phyloP scores from a whole-genome alignment of 768 basidiomycete genomes.

The Megacollybia marginata region DNA sequence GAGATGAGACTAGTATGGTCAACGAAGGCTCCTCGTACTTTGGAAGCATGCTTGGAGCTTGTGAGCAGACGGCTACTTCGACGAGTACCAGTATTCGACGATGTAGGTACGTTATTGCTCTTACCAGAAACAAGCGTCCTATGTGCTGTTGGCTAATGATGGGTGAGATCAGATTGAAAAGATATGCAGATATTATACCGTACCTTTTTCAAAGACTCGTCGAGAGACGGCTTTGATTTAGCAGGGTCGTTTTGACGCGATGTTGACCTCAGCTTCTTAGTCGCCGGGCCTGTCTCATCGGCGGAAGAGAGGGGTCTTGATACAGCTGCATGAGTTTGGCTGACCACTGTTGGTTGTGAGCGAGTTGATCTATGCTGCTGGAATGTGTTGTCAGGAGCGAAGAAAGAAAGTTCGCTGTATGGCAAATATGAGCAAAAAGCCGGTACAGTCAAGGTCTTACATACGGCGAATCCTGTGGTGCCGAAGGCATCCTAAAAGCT shows the following conservation, averaged over 20 bases:
- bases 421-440: slow-evolving; percentile 6
- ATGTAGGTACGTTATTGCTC: slow-evolving; percentile 43
- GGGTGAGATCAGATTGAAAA: background rate
- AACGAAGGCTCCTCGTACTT: slow-evolving; percentile 31
- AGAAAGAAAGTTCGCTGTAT: slow-evolving; percentile 51
- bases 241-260: slow-evolving; percentile 43
- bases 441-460: slow-evolving; percentile 4
- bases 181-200: slow-evolving; percentile 30
- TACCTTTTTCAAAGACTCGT: slow-evolving; percentile 82
- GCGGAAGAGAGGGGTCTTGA: slow-evolving; percentile 74
- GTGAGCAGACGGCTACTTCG: slow-evolving; percentile 67
- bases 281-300: slow-evolving; percentile 73
- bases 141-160: slow-evolving; percentile 57
- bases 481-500: slow-evolving; percentile 48
- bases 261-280: slow-evolving; percentile 68
- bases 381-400: slow-evolving; percentile 51
- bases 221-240: slow-evolving; percentile 54
- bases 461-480: slow-evolving; percentile 45
- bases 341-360: slow-evolving; percentile 31
- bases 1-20: background rate
- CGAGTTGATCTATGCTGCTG: slow-evolving; percentile 42
- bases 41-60: slow-evolving; percentile 44
- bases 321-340: slow-evolving; percentile 39
- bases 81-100: slow-evolving; percentile 30
- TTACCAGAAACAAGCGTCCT: slow-evolving; percentile 43